A percentile compares a stretch with the other conserved stretches of the same genome.
phyloP scores from a whole-genome alignment of 2,329 filamentous ascomycete species.

The Aspergillus calidoustus region DNA sequence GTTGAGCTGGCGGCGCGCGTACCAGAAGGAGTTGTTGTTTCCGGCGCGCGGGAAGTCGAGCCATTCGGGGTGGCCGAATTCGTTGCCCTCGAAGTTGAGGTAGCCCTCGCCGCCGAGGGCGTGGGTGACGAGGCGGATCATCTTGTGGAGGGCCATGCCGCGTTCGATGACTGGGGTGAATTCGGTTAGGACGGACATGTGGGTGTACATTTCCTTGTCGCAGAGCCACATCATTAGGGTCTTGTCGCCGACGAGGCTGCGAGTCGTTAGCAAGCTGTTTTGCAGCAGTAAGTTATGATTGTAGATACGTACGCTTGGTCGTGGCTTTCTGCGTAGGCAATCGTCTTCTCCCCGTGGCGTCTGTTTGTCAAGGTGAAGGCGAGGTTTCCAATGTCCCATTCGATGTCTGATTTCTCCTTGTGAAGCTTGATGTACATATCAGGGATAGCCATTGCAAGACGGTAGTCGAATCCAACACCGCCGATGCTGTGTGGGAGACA shows the following conservation, averaged over 20 bases:
- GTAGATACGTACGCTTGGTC: constrained; percentile 81
- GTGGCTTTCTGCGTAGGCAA: constrained; percentile 95
- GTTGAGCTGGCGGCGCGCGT: constrained; percentile 91
- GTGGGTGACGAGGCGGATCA: constrained; percentile 94
- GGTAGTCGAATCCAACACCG: constrained; percentile 95
- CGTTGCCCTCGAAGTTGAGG: constrained; percentile 98
- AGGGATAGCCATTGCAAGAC: constrained; percentile 94
- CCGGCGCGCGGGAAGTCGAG: constrained; percentile 95
- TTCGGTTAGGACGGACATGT: constrained; percentile 88
- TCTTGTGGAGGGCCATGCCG: constrained; percentile 92
- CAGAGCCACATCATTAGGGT: constrained; percentile 97
- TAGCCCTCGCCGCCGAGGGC: constrained; percentile 92
- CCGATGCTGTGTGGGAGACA: constrained; percentile 84
- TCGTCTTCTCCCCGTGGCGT: constrained; percentile 95
- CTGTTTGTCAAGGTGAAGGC: constrained; percentile 89
- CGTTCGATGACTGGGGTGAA: constrained; percentile 87
- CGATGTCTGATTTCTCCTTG: constrained; percentile 86
- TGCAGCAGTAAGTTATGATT: not conserved
- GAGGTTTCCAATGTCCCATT: constrained; percentile 89
- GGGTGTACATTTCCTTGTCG: constrained; percentile 94
- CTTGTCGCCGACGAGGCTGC: constrained; percentile 92
- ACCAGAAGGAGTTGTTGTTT: constrained; percentile 92
- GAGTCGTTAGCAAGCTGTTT: constrained; percentile 14
- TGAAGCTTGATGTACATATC: constrained; percentile 99
- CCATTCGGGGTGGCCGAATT: constrained; percentile 99